A percentile compares a stretch with the other conserved stretches of the same genome.
Evolutionary conservation across 1,284 basidiomycete genomes (phyloP).

Genomic region (Meripilus lineatus): DNA sequence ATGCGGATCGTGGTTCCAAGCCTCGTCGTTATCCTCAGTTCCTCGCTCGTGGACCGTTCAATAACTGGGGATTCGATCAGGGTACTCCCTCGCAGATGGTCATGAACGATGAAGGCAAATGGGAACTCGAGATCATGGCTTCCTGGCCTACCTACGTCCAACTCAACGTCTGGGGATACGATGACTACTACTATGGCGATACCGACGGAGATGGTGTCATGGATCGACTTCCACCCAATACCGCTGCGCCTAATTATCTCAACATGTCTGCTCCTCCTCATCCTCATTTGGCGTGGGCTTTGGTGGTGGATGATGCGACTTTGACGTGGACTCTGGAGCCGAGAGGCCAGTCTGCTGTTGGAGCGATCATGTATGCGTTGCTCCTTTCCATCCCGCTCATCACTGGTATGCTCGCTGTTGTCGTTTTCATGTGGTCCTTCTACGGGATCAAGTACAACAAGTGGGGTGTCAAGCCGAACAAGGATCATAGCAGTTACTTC

Average conservation of each 20-base stretch:
- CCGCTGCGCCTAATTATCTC: constrained; percentile 78
- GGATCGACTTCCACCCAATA: constrained; percentile 87
- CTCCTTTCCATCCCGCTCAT: constrained; percentile 78
- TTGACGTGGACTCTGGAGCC: constrained; percentile 77
- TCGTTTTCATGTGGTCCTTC: constrained; percentile 92
- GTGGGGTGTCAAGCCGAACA: constrained; percentile 74
- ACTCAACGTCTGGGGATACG: constrained; percentile 83
- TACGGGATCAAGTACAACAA: constrained; percentile 93
- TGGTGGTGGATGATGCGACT: constrained; percentile 72
- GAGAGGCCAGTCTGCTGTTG: constrained; percentile 75
- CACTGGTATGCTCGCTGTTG: constrained; percentile 77
- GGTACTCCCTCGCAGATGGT: constrained; percentile 69
- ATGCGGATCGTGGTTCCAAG: constrained; percentile 61
- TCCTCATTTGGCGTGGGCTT: constrained; percentile 81
- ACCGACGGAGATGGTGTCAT: constrained; percentile 81
- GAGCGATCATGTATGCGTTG: constrained; percentile 81
- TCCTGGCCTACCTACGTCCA: constrained; percentile 86
- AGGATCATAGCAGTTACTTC: constrained; percentile 67
- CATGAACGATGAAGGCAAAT: constrained; percentile 55
- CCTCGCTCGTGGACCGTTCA: constrained; percentile 83
- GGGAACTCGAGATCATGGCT: constrained; percentile 83
- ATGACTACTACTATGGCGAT: constrained; percentile 90
- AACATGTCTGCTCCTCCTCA: constrained; percentile 83
- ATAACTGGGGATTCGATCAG: constrained; percentile 85
- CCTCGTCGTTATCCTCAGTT: constrained; percentile 81